Conservation (phyloP, 2,329 filamentous ascomycete genomes). For the Waltergamsia citrina region DNA sequence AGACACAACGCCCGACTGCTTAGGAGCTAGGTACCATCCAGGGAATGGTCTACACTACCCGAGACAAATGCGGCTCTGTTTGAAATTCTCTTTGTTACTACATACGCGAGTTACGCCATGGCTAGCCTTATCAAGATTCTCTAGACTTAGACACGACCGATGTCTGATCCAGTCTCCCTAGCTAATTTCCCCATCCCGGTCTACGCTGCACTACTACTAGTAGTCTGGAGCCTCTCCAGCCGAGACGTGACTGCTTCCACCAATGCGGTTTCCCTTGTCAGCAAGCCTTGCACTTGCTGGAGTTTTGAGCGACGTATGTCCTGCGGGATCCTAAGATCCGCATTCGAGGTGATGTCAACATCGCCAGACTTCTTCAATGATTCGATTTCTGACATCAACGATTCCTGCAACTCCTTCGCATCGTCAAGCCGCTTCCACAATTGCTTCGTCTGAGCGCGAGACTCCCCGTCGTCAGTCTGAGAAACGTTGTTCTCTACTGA, state of each 20-base stretch:
- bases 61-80: no score
- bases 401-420: conserved; percentile 41
- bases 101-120: no score
- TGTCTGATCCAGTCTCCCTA: no score
- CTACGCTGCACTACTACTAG: no score
- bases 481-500: conserved; percentile 43
- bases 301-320: conserved; percentile 56
- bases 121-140: no score
- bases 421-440: conserved; percentile 49
- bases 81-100: no score
- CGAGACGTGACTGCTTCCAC: conserved; percentile 57
- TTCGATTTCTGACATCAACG: conserved; percentile 41
- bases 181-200: no score
- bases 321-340: conserved; percentile 43
- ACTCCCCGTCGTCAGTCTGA: not conserved
- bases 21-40: no score
- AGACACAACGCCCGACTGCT: no score
- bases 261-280: conserved; percentile 58
- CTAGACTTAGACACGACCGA: no score
- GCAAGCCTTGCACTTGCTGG: conserved; percentile 49
- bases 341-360: conserved; percentile 19
- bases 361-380: conserved; percentile 23
- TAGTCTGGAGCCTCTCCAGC: conserved; percentile 44
- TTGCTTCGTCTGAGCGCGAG: conserved; percentile 28
- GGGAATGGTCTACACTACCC: no score